Base-by-base conservation (phyloP, 2,329 filamentous ascomycete genomes). In the Aplosporella prunicola region DNA sequence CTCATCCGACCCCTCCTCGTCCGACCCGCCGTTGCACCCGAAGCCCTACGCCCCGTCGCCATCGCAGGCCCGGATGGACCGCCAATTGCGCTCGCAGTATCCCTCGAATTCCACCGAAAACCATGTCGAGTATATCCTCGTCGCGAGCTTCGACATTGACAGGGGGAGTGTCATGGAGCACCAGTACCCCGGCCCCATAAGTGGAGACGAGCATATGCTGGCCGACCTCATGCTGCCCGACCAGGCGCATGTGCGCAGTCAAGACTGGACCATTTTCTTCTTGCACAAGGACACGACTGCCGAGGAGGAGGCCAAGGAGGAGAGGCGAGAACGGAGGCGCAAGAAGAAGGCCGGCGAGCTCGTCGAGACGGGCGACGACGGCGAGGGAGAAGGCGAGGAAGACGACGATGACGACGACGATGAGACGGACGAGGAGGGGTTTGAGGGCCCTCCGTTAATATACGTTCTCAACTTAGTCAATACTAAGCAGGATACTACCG, bases 231-330 rank as follows among this genome's bases (percentile, higher is more conserved):
- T 98, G 91, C 67, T 98, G 57, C 91, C 91, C 0, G 91, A 98
- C 61, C 89, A 96, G 62, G 87, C 89, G 15, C 91, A 98, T 63
- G 78, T 91, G 43, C 77, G 91, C 25, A 89, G 83, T 53, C 88
- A 96, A 62, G 91, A 98, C 59, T 98, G 91, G 91, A 98, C 91
- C 27, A 94, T 96, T 39, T 98, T 98, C 67, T 98, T 98, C 57
- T 60, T 98, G 40, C 91, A 98, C 65, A 96, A 96, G 59, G 91
- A 98, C 58, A 84, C 80, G 3, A 88, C 78, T 43, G 78, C 81
- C 42, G 83, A 89, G 40, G 88, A 93, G 43, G 81, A 85, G 49
- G 68, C 69, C 43, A 68, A 66, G 38, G 68, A 68, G 25, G 79
- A 73, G 65, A 70, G 51, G 67, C 68, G 49, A 67, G 73, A 69